Conservation (phyloP, 805 yeast genomes). For the Vanderwaltozyma yarrowii region DNA sequence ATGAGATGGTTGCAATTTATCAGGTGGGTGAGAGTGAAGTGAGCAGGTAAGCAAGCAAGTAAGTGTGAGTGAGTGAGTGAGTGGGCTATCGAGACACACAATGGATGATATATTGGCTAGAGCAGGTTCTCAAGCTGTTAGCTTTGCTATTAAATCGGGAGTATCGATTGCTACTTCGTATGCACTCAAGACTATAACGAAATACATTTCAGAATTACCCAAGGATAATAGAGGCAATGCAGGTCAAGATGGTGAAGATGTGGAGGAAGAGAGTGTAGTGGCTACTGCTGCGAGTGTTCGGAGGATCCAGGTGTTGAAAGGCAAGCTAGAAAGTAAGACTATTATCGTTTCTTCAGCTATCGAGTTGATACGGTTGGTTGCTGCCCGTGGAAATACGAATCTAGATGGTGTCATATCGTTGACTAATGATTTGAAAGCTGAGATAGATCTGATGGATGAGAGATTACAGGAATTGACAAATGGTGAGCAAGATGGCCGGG, state of each 20-base stretch:
- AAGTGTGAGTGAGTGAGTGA: neutral
- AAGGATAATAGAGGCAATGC: slow-evolving; percentile 29
- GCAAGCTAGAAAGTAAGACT: slow-evolving; percentile 45
- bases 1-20: too few relatives aligned
- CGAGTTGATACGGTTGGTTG: slow-evolving; percentile 52
- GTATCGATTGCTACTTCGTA: slow-evolving; percentile 64
- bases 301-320: slow-evolving; percentile 33
- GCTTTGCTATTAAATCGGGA: slow-evolving; percentile 70
- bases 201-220: slow-evolving; percentile 32
- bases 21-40: too few relatives aligned
- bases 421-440: slow-evolving; percentile 44
- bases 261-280: too few relatives aligned
- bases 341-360: slow-evolving; percentile 55
- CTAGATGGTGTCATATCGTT: slow-evolving; percentile 45
- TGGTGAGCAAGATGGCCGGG: slow-evolving; percentile 17
- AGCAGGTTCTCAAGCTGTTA: slow-evolving; percentile 72
- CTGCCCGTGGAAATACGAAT: slow-evolving; percentile 52
- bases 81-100: too few relatives aligned
- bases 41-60: too few relatives aligned
- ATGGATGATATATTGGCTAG: slow-evolving; percentile 36
- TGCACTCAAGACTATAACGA: slow-evolving; percentile 55
- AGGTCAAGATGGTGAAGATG: slow-evolving; percentile 14
- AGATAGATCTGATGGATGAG: slow-evolving; percentile 48
- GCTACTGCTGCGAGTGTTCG: slow-evolving; percentile 30
- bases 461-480: slow-evolving; percentile 34